Percentiles rank a stretch among this genome's conserved stretches.
phyloP scores from a whole-genome alignment of 805 yeast species.

The Lipomyces mesembrius region DNA sequence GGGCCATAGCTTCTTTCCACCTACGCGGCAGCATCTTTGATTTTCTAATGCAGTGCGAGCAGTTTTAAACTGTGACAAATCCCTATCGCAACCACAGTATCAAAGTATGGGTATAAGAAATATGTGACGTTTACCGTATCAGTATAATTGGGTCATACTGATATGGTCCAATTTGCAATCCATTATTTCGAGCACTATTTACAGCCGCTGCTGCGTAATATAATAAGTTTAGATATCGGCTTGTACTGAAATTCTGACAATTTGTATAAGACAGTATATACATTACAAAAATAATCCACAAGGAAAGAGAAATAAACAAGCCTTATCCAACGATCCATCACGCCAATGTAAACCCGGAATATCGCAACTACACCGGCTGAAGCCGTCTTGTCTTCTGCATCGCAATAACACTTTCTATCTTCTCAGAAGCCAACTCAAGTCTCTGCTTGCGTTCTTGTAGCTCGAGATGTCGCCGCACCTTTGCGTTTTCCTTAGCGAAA shows the following conservation, averaged over 20 bases:
- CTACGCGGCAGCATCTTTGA: too few species aligned
- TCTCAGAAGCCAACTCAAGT: constrained; percentile 78
- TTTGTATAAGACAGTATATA: neutral
- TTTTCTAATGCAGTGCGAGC: too few species aligned
- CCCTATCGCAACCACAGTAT: too few species aligned
- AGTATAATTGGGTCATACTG: too few species aligned
- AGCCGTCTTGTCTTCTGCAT: constrained; percentile 51
- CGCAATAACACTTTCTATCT: constrained; percentile 83
- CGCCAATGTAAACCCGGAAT: neutral
- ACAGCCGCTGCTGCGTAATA: too few species aligned
- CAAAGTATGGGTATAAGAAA: too few species aligned
- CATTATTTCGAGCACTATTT: too few species aligned
- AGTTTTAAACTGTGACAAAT: too few species aligned
- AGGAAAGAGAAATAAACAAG: neutral
- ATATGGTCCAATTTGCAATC: too few species aligned
- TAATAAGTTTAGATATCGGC: too few species aligned
- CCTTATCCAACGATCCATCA: neutral
- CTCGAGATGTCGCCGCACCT: constrained; percentile 86
- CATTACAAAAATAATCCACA: neutral
- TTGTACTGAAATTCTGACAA: neutral
- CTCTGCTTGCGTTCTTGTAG: constrained; percentile 90
- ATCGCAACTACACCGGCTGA: neutral
- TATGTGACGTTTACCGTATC: too few species aligned
- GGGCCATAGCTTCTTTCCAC: too few species aligned
- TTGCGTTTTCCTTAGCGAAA: constrained; percentile 95